phyloP scores from a whole-genome alignment of 2,329 filamentous ascomycete species.

The Hansfordia pulvinata region DNA sequence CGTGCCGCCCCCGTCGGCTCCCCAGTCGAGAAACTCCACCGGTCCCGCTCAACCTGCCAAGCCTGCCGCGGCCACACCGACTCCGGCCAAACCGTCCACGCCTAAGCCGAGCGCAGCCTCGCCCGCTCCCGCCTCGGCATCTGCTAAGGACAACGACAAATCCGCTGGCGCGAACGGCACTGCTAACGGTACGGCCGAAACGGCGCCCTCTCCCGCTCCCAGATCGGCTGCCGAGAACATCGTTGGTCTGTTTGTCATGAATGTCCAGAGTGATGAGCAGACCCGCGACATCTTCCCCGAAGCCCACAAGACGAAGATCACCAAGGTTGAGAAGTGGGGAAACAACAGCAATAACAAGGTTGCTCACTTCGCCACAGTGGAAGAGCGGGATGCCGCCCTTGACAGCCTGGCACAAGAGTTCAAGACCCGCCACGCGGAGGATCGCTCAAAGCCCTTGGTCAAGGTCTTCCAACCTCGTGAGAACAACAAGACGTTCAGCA shows the following conservation, averaged over 20 bases:
- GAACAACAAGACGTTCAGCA: slow-evolving; percentile 34
- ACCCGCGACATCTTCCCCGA: slow-evolving; percentile 70
- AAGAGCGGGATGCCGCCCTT: slow-evolving; percentile 72
- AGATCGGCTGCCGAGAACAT: slow-evolving; percentile 52
- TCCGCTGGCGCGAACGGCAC: slow-evolving; percentile 37
- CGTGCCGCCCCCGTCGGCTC: slow-evolving; percentile 14
- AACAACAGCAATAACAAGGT: slow-evolving; percentile 59
- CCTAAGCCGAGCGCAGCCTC: slow-evolving; percentile 27
- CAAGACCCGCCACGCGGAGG: slow-evolving; percentile 58
- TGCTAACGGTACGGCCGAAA: slow-evolving; percentile 31
- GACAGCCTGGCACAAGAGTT: slow-evolving; percentile 60
- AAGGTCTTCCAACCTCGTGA: slow-evolving; percentile 69
- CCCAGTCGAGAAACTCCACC: slow-evolving; percentile 17
- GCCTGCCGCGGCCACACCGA: slow-evolving; percentile 28
- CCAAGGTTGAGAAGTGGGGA: slow-evolving; percentile 65
- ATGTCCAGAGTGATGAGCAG: slow-evolving; percentile 71
- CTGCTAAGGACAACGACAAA: slow-evolving; percentile 43
- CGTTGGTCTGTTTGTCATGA: slow-evolving; percentile 81
- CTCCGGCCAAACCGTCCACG: slow-evolving; percentile 29
- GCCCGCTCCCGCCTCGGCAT: slow-evolving; percentile 18
- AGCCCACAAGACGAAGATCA: slow-evolving; percentile 71
- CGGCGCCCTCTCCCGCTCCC: slow-evolving; percentile 41
- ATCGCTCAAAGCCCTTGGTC: slow-evolving; percentile 67
- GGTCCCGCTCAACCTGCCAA: slow-evolving; percentile 24
- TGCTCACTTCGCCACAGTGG: slow-evolving; percentile 65